These are phyloP conservation scores for Trametes elegans DNA, from an alignment of 768 basidiomycete species.

Conservation along the genomic window DNA sequence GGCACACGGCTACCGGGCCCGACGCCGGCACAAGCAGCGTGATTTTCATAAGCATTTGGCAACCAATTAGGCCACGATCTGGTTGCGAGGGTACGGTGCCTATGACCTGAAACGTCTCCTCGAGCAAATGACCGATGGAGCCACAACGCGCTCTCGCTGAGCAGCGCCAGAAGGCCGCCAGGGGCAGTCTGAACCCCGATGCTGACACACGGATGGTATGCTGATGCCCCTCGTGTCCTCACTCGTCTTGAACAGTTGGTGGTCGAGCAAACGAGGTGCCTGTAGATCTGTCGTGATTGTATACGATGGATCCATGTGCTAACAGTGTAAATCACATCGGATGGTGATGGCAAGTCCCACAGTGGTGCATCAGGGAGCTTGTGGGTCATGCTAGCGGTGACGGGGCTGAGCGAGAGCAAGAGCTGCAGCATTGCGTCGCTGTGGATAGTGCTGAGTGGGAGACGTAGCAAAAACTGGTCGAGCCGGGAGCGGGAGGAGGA, in stretches of 20 bases:
- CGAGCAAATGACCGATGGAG: no score
- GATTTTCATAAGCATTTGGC: no score
- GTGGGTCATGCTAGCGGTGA: background rate
- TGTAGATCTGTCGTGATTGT: conserved; percentile 20
- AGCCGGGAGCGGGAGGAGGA: no score
- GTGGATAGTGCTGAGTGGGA: no score
- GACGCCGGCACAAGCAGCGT: no score
- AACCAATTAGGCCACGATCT: background rate
- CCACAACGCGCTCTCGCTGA: background rate
- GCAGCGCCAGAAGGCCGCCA: background rate
- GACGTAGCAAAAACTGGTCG: no score
- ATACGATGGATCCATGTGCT: conserved; percentile 8
- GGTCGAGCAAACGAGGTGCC: conserved; percentile 1
- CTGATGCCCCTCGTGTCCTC: background rate
- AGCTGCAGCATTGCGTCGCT: no score
- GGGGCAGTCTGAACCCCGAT: background rate
- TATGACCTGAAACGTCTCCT: no score
- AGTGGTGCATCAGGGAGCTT: no score
- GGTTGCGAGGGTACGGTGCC: conserved; percentile 6
- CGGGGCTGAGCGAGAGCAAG: background rate
- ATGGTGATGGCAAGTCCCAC: background rate
- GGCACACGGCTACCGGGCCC: no score
- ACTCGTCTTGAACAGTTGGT: background rate
- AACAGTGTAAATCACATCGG: conserved; percentile 12
- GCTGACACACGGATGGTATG: background rate